Evolutionary conservation across 2,329 filamentous ascomycete genomes (phyloP).

Genomic region (Corinectria fuckeliana): DNA sequence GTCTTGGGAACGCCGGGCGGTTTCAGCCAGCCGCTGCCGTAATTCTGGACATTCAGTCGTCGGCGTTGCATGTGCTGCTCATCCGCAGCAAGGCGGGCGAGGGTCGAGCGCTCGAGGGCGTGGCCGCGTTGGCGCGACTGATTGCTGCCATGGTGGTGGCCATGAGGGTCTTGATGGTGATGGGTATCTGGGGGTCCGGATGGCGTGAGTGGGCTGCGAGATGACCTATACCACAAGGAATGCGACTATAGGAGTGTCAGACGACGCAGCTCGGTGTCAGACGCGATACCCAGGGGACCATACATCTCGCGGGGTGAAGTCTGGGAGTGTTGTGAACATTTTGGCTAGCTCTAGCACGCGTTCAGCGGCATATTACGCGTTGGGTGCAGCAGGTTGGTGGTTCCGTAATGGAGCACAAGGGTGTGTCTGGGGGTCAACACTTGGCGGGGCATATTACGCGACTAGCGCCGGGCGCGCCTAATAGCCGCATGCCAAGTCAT

Average conservation of each 20-base stretch:
- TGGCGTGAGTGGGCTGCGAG: slow-evolving; percentile 56
- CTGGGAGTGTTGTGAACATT: slow-evolving; percentile 70
- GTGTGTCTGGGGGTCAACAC: slow-evolving; percentile 18
- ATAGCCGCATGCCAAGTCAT: slow-evolving; percentile 30
- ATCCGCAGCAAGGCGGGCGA: slow-evolving; percentile 75
- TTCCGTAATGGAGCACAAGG: slow-evolving; percentile 24
- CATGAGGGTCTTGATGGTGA: slow-evolving; percentile 37
- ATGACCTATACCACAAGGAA: slow-evolving; percentile 75
- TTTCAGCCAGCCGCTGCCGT: slow-evolving; percentile 88
- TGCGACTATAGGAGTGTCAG: slow-evolving; percentile 62
- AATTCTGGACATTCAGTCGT: slow-evolving; percentile 82
- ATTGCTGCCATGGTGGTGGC: slow-evolving; percentile 40
- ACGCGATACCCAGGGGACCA: slow-evolving; percentile 34
- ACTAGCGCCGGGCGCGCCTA: slow-evolving; percentile 33
- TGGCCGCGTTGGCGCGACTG: slow-evolving; percentile 50
- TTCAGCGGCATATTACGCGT: slow-evolving; percentile 19
- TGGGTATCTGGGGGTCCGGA: slow-evolving; percentile 42
- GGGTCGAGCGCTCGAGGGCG: slow-evolving; percentile 62
- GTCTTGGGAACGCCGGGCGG: slow-evolving; percentile 90
- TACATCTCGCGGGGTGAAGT: slow-evolving; percentile 75
- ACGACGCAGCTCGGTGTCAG: not conserved
- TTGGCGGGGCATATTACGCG: slow-evolving; percentile 29
- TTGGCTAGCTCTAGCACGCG: slow-evolving; percentile 25
- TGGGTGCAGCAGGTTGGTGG: slow-evolving; percentile 8
- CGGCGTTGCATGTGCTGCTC: slow-evolving; percentile 79